A percentile compares a stretch with the other conserved stretches of the same genome.
Evolutionary conservation across 257 asterid species (phyloP).

Genomic region (Nyctanthes arbortristis): DNA sequence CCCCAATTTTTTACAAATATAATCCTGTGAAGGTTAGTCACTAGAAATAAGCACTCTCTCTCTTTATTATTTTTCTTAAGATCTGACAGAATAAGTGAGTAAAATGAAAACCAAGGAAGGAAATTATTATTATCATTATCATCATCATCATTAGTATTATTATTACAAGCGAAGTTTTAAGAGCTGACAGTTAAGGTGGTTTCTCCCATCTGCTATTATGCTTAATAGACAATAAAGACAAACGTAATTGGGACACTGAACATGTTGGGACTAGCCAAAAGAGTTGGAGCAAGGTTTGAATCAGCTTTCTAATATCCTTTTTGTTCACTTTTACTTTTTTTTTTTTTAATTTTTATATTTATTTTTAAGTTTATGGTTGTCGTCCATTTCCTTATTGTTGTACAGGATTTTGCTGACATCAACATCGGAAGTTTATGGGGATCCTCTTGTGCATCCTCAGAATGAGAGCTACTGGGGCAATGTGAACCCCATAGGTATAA

Average conservation of each 20-base stretch:
- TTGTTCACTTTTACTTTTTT: background rate
- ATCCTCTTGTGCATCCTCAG: conserved; percentile 95
- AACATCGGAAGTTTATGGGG: conserved; percentile 96
- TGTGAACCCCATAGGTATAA: conserved; percentile 92
- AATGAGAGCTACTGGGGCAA: conserved; percentile 98
- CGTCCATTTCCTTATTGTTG: conserved; percentile 7
- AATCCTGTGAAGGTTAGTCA: conserved; percentile 88
- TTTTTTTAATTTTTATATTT: background rate
- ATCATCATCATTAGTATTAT: background rate
- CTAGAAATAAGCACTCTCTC: background rate
- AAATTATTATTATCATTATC: background rate
- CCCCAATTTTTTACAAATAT: conserved; percentile 96
- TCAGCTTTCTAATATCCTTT: background rate
- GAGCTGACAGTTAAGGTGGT: conserved; percentile 2
- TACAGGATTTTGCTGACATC: conserved; percentile 90
- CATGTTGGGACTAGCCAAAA: conserved; percentile 99
- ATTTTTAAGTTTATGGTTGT: background rate
- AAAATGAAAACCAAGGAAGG: background rate
- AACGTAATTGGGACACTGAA: conserved; percentile 92
- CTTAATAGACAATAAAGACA: conserved; percentile 85
- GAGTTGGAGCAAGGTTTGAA: conserved; percentile 92
- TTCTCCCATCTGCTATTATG: background rate
- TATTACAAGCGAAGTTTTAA: too few relatives aligned
- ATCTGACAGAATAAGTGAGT: background rate
- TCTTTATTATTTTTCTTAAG: background rate